These are phyloP conservation scores for Penicillium hordei DNA, from an alignment of 2,329 filamentous ascomycete species.

Conservation along the genomic window DNA sequence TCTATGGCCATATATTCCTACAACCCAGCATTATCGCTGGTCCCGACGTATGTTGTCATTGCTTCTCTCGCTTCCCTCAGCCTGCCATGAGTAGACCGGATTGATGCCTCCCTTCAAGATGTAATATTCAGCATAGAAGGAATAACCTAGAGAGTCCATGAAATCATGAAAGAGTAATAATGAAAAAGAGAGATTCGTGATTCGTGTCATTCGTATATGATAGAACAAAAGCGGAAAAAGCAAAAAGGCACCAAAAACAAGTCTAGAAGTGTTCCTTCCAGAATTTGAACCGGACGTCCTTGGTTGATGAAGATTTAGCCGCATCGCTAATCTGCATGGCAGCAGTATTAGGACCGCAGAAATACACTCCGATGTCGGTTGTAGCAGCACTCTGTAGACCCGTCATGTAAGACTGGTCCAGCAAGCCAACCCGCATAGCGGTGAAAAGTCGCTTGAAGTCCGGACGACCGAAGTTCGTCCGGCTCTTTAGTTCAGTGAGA, in stretches of 20 bases:
- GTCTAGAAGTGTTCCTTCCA: constrained; percentile 85
- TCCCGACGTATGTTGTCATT: not conserved
- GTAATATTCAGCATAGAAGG: constrained; percentile 5
- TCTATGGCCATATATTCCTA: constrained; percentile 9
- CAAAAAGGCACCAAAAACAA: not conserved
- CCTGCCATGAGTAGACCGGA: not conserved
- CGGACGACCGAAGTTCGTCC: constrained; percentile 93
- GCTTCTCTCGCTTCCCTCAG: not conserved
- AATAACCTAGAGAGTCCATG: not conserved
- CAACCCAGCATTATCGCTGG: not conserved
- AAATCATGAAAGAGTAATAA: constrained; percentile 2
- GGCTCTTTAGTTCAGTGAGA: constrained; percentile 81
- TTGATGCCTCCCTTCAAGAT: not conserved
- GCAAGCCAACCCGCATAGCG: constrained; percentile 83
- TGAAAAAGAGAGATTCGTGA: constrained; percentile 22
- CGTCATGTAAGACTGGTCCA: constrained; percentile 79
- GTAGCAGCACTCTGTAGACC: constrained; percentile 73
- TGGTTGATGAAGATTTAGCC: constrained; percentile 68
- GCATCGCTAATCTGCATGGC: constrained; percentile 84
- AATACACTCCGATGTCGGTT: constrained; percentile 94
- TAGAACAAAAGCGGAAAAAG: not conserved
- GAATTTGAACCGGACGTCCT: constrained; percentile 89
- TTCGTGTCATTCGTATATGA: constrained; percentile 22
- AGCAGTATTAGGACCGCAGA: constrained; percentile 81
- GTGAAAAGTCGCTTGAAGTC: constrained; percentile 80